Percentiles rank a stretch among this genome's conserved stretches.
Conservation (phyloP, 2,329 filamentous ascomycete species). For the Alternaria gansuensis region DNA sequence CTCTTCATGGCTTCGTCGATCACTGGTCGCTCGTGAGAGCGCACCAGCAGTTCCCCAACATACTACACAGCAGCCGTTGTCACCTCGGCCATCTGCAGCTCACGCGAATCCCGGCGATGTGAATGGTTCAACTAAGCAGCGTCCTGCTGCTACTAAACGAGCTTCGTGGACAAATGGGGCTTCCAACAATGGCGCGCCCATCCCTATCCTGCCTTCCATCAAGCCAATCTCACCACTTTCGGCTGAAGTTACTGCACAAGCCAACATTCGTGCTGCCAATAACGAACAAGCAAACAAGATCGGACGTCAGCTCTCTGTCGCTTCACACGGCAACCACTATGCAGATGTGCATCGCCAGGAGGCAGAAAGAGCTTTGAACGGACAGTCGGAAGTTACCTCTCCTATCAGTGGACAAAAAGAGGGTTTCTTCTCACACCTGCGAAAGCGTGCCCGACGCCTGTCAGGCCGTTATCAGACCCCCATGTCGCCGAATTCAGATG, state of each 20-base stretch:
- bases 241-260: slow-evolving; percentile 89
- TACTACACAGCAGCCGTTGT: slow-evolving; percentile 52
- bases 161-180: slow-evolving; percentile 90
- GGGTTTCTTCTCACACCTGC: slow-evolving; percentile 96
- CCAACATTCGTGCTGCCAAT: slow-evolving; percentile 68
- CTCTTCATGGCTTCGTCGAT: slow-evolving; percentile 93
- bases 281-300: slow-evolving; percentile 88
- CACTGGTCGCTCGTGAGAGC: slow-evolving; percentile 80
- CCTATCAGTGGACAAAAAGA: slow-evolving; percentile 85
- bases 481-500: slow-evolving; percentile 80
- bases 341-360: slow-evolving; percentile 88
- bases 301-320: slow-evolving; percentile 89
- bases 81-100: slow-evolving; percentile 55
- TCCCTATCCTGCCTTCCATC: slow-evolving; percentile 95
- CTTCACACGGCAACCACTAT: slow-evolving; percentile 92
- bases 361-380: slow-evolving; percentile 88
- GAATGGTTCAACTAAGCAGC: slow-evolving; percentile 59
- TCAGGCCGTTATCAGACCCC: slow-evolving; percentile 89
- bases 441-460: slow-evolving; percentile 89
- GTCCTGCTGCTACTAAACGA: slow-evolving; percentile 75
- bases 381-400: slow-evolving; percentile 76
- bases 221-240: slow-evolving; percentile 96
- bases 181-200: slow-evolving; percentile 80
- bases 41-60: slow-evolving; percentile 67
- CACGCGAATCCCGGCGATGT: slow-evolving; percentile 57